Evolutionary conservation across 2,329 filamentous ascomycete species (phyloP).

Genomic region (Akanthomyces lecanii): DNA sequence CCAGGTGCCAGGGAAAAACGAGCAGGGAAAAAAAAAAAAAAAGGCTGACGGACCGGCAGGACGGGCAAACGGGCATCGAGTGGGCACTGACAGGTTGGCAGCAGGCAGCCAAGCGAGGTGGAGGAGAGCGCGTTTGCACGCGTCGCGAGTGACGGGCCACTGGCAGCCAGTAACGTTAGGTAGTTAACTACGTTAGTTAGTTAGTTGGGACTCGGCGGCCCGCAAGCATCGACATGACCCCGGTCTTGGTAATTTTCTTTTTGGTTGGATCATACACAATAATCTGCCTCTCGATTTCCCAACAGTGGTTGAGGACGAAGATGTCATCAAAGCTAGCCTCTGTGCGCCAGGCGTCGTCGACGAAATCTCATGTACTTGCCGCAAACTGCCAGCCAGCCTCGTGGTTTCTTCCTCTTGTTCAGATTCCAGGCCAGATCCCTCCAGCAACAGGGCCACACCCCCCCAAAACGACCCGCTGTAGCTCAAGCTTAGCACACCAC

Average conservation of each 20-base stretch:
- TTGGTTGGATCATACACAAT: neutral
- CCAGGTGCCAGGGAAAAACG: no score
- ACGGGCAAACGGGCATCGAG: neutral
- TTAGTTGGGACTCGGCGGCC: no score
- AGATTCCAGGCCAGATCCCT: neutral
- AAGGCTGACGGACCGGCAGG: neutral
- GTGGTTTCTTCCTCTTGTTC: no score
- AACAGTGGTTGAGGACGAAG: no score
- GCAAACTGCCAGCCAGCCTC: neutral
- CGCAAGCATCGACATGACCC: neutral
- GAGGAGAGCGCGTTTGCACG: constrained; percentile 9
- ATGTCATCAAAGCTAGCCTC: no score
- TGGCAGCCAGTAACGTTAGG: neutral
- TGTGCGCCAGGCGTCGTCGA: no score
- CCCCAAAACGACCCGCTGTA: constrained; percentile 4
- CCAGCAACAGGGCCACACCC: neutral
- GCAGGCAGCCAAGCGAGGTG: neutral
- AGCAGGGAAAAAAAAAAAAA: neutral
- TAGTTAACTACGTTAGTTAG: no score
- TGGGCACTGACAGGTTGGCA: neutral
- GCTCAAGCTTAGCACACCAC: neutral
- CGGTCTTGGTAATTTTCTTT: neutral
- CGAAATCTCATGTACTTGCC: no score
- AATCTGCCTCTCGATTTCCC: no score
- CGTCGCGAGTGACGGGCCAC: neutral